Conservation (phyloP, 768 basidiomycete genomes). For the Auriscalpium orientale region DNA sequence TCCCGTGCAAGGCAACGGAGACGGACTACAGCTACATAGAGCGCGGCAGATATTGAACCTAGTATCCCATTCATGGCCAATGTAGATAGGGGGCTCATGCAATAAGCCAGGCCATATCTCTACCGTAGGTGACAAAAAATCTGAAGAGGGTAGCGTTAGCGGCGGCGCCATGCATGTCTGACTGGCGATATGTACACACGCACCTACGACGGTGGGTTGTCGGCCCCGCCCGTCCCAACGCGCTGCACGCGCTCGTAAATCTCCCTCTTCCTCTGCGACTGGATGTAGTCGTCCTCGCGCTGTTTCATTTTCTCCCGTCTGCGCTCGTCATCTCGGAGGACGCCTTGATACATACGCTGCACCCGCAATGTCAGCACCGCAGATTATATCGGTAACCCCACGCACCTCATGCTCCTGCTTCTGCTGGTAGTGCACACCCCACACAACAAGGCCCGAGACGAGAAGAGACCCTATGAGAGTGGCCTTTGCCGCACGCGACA, state of each 20-base stretch:
- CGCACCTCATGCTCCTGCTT: constrained; percentile 72
- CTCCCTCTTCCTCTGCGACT: constrained; percentile 56
- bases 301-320: constrained; percentile 62
- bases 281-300: constrained; percentile 53
- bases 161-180: too few species aligned
- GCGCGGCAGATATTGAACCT: too few species aligned
- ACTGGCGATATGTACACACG: too few species aligned
- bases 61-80: too few species aligned
- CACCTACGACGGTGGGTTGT: too few species aligned
- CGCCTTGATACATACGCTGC: constrained; percentile 89
- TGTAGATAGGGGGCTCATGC: too few species aligned
- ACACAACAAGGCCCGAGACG: constrained; percentile 65
- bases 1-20: too few species aligned
- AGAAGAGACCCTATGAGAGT: constrained; percentile 64
- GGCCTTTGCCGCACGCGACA: constrained; percentile 67
- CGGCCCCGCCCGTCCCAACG: constrained; percentile 9
- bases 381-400: not conserved
- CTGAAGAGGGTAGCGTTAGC: too few species aligned
- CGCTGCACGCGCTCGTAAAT: constrained; percentile 52
- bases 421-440: constrained; percentile 87
- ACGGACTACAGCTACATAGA: too few species aligned
- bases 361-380: not conserved
- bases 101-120: too few species aligned
- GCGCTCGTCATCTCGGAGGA: constrained; percentile 82
- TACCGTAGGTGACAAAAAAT: too few species aligned